A percentile compares a stretch with the other conserved stretches of the same genome.
Evolutionary conservation across 164 flowering plant species (phyloP).

Genomic region (Cinnamomum chago): DNA sequence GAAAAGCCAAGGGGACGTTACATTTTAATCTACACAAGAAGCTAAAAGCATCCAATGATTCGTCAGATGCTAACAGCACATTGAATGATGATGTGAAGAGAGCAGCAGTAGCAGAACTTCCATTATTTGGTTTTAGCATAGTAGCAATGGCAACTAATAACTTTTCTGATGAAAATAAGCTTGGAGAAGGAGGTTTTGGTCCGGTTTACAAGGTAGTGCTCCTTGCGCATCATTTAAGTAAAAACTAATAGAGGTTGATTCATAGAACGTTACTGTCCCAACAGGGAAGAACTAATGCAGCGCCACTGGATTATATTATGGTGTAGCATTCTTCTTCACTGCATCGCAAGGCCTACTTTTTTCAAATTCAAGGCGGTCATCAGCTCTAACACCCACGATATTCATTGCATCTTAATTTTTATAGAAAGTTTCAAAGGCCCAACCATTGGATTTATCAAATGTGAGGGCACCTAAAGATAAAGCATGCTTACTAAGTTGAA

Average conservation of each 20-base stretch:
- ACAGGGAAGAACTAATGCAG: not conserved
- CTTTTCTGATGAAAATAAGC: conserved; percentile 1
- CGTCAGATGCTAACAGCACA: not conserved
- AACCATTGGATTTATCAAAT: too few species aligned
- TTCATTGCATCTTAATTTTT: too few species aligned
- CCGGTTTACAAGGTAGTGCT: not conserved
- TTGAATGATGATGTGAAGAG: too few species aligned
- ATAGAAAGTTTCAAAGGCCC: too few species aligned
- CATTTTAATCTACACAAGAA: not conserved
- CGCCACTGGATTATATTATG: too few species aligned
- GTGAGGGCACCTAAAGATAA: not conserved
- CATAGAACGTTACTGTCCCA: not conserved
- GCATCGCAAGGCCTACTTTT: too few species aligned
- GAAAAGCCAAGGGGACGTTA: not conserved
- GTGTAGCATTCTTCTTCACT: too few species aligned
- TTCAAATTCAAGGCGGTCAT: too few species aligned
- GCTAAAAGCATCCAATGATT: not conserved
- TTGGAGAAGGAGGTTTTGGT: conserved; percentile 6
- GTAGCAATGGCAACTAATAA: not conserved
- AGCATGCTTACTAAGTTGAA: not conserved
- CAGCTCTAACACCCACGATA: too few species aligned
- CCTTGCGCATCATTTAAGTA: not conserved
- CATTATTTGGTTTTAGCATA: not conserved
- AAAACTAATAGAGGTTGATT: not conserved
- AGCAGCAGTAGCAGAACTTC: not conserved